These are phyloP conservation scores for Debaryomyces robertsiae DNA, from an alignment of 1,139 yeast genomes.

Conservation along the genomic window DNA sequence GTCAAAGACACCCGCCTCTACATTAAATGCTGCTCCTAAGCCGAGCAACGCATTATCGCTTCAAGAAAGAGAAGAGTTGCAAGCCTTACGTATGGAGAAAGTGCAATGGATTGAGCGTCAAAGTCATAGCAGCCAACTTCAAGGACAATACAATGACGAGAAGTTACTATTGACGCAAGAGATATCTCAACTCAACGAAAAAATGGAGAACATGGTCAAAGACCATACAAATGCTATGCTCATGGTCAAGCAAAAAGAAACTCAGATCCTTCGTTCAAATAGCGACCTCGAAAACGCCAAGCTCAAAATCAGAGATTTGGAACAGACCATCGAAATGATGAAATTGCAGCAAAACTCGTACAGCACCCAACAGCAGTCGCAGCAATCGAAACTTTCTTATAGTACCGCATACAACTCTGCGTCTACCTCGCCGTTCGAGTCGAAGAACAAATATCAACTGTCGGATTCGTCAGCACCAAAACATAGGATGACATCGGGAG, in stretches of 20 bases:
- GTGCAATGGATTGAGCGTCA: conserved; percentile 51
- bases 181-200: conserved; percentile 33
- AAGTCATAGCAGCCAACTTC: conserved; percentile 38
- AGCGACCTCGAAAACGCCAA: conserved; percentile 62
- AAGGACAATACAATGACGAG: conserved; percentile 48
- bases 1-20: conserved; percentile 17
- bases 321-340: conserved; percentile 53
- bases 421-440: conserved; percentile 9
- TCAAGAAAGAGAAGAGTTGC: conserved; percentile 51
- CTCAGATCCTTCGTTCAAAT: conserved; percentile 59
- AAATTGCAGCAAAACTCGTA: conserved; percentile 32
- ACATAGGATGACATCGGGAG: conserved; percentile 36
- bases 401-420: conserved; percentile 10
- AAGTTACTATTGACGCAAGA: conserved; percentile 47
- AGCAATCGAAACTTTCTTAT: conserved; percentile 9
- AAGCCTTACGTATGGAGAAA: conserved; percentile 54
- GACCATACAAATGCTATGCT: conserved; percentile 55
- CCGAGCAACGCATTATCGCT: conserved; percentile 17
- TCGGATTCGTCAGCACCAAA: conserved; percentile 1
- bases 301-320: conserved; percentile 51
- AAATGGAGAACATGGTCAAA: conserved; percentile 42
- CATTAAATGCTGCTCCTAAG: conserved; percentile 19
- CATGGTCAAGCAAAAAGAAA: conserved; percentile 64
- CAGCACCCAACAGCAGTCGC: conserved; percentile 14
- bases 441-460: conserved; percentile 1